Conservation (phyloP, 83 land plant species). For the Isoetes engelmannii region DNA sequence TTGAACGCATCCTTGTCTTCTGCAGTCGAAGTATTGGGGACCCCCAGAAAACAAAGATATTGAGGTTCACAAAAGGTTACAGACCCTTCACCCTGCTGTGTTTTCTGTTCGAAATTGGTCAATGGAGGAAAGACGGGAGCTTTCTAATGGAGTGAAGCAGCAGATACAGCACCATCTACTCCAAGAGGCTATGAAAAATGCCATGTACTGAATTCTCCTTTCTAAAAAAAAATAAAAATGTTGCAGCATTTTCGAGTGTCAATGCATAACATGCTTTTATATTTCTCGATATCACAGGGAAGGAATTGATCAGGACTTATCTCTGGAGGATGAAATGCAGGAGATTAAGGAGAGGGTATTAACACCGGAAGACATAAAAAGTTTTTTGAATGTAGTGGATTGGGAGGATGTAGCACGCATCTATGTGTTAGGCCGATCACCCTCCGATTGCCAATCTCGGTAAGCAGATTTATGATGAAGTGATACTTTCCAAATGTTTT, state of each 20-base stretch:
- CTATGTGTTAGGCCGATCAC: conserved; percentile 54
- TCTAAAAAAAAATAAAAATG: background rate
- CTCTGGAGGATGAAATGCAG: conserved; percentile 35
- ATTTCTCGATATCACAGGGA: conserved; percentile 19
- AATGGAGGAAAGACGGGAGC: conserved; percentile 49
- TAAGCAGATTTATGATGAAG: conserved; percentile 12
- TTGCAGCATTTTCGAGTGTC: background rate
- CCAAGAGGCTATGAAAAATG: conserved; percentile 41
- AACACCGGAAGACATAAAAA: conserved; percentile 51
- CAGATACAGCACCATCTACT: conserved; percentile 67
- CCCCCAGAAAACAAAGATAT: conserved; percentile 78
- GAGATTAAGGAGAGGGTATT: conserved; percentile 39
- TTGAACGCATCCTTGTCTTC: background rate
- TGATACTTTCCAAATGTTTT: no score
- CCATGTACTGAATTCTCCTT: background rate
- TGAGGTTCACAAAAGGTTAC: conserved; percentile 36
- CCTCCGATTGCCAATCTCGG: conserved; percentile 80
- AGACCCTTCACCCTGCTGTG: conserved; percentile 34
- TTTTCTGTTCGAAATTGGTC: conserved; percentile 50
- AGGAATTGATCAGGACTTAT: conserved; percentile 23
- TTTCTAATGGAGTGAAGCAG: conserved; percentile 64
- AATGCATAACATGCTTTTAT: conserved; percentile 4
- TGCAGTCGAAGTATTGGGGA: conserved; percentile 28
- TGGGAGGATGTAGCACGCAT: conserved; percentile 73
- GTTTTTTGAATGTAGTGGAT: conserved; percentile 48